Evolutionary conservation across 352 stramenopile species (phyloP), one percentile per base, ranked within the genome.

Genomic region (Phytophthora aleatoria): DNA sequence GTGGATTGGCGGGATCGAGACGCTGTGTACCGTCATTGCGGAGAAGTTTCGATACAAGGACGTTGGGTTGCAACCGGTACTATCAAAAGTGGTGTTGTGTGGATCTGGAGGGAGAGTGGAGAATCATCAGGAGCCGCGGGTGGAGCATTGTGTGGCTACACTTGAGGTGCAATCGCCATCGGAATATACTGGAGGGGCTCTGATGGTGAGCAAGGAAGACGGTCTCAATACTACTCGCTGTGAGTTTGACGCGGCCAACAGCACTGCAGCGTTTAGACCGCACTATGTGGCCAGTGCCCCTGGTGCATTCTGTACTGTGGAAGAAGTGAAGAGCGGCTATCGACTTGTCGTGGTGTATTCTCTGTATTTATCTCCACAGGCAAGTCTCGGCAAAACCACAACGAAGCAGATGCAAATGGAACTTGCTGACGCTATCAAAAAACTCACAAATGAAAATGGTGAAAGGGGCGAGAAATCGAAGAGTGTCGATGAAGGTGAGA

Each of bases 311-410:
- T 48, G 24, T 20, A n/a, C 12, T 10, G 27, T 58, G 38, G 57
- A 65, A 12, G 27, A 41, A 35, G 41, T 65, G 30, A 59, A 28
- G n/a, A 54, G 38, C 35, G 39, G 57, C 12, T 65, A 59, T 48
- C 41, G 39, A 7, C 5, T 59, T 3, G 44, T 39, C 20, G 11
- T 53, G 24, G 11, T 41, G 30, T 65, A 59, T 53, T 45, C 42
- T 33, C 43, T 65, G 30, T 44, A 15, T 10, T 42, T 59, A 30
- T 41, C 49, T n/a, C 10, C 28, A 27, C 24, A 55, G 3, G 12
- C 12, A 0, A 50, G 11, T 24, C 20, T 24, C 1, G 44, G 12
- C 6, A 51, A 38, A 36, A 33, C 9, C 10, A 51, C 12, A 12
- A 51, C 2, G 10, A 51, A 28, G 27, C 27, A 30, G 11, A 33